Conservation (phyloP, 179 eudicot species). For the Beta macrorhiza region DNA sequence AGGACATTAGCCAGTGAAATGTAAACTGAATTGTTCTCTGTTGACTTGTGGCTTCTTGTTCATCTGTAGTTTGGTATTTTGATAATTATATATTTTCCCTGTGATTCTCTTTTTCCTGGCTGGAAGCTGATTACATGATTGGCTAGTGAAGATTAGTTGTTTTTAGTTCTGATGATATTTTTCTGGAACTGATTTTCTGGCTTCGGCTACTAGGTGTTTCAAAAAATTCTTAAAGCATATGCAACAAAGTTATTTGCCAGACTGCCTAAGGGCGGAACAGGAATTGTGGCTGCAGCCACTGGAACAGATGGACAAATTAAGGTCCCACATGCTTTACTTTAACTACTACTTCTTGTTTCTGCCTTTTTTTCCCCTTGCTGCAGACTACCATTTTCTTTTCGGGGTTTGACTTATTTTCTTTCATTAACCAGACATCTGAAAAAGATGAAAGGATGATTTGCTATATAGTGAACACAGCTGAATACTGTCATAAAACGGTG, state of each 20-base stretch:
- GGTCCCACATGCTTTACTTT: constrained; percentile 37
- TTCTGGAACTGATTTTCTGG: constrained; percentile 17
- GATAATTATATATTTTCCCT: background rate
- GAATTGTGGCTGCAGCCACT: constrained; percentile 98
- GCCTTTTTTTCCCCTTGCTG: background rate
- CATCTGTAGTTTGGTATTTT: background rate
- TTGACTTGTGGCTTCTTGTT: background rate
- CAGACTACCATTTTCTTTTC: background rate
- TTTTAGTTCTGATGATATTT: background rate
- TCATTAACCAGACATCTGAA: constrained; percentile 73
- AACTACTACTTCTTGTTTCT: background rate
- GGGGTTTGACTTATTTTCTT: background rate
- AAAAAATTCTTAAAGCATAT: constrained; percentile 90
- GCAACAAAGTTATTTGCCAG: constrained; percentile 82
- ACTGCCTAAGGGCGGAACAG: constrained; percentile 93
- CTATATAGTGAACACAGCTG: constrained; percentile 93
- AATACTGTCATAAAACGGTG: constrained; percentile 97
- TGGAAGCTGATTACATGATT: background rate
- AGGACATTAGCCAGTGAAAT: background rate
- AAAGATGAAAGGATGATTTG: constrained; percentile 90
- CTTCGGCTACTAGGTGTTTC: constrained; percentile 62
- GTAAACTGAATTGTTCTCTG: background rate
- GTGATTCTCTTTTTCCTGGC: background rate
- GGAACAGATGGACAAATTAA: constrained; percentile 99
- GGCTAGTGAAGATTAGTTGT: background rate